phyloP scores from a whole-genome alignment of 495 filamentous ascomycete species.

The Aspergillus indologenus region DNA sequence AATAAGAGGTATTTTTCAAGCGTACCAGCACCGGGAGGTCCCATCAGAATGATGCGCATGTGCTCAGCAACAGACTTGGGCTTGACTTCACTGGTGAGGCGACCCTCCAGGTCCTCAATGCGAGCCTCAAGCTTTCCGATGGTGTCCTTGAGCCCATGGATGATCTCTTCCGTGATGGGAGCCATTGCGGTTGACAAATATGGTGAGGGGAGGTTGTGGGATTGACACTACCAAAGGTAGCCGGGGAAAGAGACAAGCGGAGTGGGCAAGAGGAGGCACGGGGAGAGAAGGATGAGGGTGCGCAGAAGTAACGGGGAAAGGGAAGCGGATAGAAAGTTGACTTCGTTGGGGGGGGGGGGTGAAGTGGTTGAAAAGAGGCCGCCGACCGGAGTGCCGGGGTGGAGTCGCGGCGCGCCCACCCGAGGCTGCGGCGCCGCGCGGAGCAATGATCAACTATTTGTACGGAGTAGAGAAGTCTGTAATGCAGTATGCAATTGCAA shows the following conservation, averaged over 20 bases:
- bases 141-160: constrained; percentile 70
- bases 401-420: constrained; percentile 20
- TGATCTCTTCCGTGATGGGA: constrained; percentile 72
- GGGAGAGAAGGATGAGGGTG: constrained; percentile 11
- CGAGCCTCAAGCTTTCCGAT: constrained; percentile 81
- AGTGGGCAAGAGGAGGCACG: constrained; percentile 8
- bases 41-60: constrained; percentile 95
- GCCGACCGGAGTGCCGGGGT: constrained; percentile 18
- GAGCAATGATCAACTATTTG: background rate
- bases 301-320: constrained; percentile 28
- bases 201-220: constrained; percentile 17
- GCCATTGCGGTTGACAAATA: constrained; percentile 60
- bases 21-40: constrained; percentile 92
- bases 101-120: constrained; percentile 72
- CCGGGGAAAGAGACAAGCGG: constrained; percentile 8
- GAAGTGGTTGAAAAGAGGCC: constrained; percentile 18
- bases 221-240: constrained; percentile 26
- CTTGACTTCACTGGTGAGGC: constrained; percentile 52
- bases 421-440: constrained; percentile 20
- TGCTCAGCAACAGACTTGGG: constrained; percentile 51
- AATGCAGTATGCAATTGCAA: background rate
- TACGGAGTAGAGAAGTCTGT: background rate
- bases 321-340: constrained; percentile 30
- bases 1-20: background rate
- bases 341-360: constrained; percentile 21